Evolutionary conservation across 225 moss, liverwort and hornwort genomes (phyloP).

Genomic region (Polytrichum formosum): DNA sequence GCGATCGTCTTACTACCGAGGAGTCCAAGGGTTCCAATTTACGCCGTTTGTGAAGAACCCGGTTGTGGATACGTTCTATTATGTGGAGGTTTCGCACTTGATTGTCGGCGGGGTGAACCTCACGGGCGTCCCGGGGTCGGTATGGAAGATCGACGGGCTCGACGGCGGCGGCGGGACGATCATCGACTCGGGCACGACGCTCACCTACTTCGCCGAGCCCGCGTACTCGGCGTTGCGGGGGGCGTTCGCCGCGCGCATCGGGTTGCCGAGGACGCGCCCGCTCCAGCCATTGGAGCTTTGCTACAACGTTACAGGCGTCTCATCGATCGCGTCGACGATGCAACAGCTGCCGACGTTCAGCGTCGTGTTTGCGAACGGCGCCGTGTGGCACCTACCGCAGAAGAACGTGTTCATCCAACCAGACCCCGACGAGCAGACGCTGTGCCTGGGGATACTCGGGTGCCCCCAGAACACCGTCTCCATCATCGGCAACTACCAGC

Average conservation of each 20-base stretch:
- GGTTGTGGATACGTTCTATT: slow-evolving; percentile 14
- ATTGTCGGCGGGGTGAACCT: slow-evolving; percentile 7
- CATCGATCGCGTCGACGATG: slow-evolving; percentile 7
- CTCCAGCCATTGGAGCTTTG: slow-evolving; percentile 35
- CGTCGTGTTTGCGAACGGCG: slow-evolving; percentile 33
- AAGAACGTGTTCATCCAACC: slow-evolving; percentile 56
- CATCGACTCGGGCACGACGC: slow-evolving; percentile 17
- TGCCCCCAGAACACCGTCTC: slow-evolving; percentile 30
- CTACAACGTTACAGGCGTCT: slow-evolving; percentile 33
- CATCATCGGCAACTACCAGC: slow-evolving; percentile 58
- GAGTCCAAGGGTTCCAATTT: background rate
- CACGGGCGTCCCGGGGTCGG: background rate
- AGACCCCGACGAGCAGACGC: slow-evolving; percentile 36
- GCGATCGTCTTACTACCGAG: background rate
- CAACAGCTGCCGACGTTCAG: slow-evolving; percentile 34
- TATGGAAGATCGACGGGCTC: slow-evolving; percentile 2
- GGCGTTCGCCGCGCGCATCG: slow-evolving; percentile 30
- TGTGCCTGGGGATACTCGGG: slow-evolving; percentile 47
- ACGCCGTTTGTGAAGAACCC: slow-evolving; percentile 14
- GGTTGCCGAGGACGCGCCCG: slow-evolving; percentile 23
- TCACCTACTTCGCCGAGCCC: slow-evolving; percentile 13
- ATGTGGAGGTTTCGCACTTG: slow-evolving; percentile 15
- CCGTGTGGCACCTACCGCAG: slow-evolving; percentile 42
- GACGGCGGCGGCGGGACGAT: slow-evolving; percentile 16
- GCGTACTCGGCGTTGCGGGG: slow-evolving; percentile 3